Evolutionary conservation across 78 protist species (phyloP), one percentile per base, ranked within the genome.

Genomic region (Emiliania huxleyi): DNA sequence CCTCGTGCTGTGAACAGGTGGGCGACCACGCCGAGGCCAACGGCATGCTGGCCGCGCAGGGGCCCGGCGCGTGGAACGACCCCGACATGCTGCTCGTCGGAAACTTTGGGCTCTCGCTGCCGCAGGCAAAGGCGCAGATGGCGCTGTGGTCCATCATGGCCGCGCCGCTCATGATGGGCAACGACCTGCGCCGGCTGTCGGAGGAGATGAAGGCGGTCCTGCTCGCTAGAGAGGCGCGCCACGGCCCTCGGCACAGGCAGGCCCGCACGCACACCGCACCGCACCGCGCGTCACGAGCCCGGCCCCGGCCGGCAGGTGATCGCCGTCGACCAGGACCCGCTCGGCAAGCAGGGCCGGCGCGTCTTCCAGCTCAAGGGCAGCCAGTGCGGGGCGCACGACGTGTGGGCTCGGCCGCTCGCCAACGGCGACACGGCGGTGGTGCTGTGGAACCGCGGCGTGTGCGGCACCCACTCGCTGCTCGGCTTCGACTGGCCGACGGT

Each of bases 131-230:
- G 22, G 6, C 90, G 62, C 90, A 44, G 90, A 19, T 84, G 29
- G 56, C 90, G 45, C 0, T 84, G 12, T 84, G 90, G 90, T 3
- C 69, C 42, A 44, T 84, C 23, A 2, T 3, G 23, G 90, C 90
- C 8, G 55, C 90, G 35, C 90, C 90, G 35, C 90, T 84, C 62
- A 84, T 84, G 35, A 44, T 84, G 69, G 90, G 90, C 69, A 84
- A 84, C 90, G 90, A 84, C 90, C 6, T 46, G 90, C 90, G 90
- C 62, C 44, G 5, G 35, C 15, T 84, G 45, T 4, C 33, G 35
- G n/a, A 11, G 33, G 42, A 3, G 35, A 12, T 48, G 18, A 35
- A 40, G n/a, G 33, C 33, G 23, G 21, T 77, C n/a, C 21, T 77
- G 46, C 19, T 40, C 85, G n/a, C n/a, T n/a, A n/a, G n/a, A n/a